Evolutionary conservation across 495 filamentous ascomycete species (phyloP), one percentile per base, ranked within the genome.

Genomic region (Xeromyces bisporus): DNA sequence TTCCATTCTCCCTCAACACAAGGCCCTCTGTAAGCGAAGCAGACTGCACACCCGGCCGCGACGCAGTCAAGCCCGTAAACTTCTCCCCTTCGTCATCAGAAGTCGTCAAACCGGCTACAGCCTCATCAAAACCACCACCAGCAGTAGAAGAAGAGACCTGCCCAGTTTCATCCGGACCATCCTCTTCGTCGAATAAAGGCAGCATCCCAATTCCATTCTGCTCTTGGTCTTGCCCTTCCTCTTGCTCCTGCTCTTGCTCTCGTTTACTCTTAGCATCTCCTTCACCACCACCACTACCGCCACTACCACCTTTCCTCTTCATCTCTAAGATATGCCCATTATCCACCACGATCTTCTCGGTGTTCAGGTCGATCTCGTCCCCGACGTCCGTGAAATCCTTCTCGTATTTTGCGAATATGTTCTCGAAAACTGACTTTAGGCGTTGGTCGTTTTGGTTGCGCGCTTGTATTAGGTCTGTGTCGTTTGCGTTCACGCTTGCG

Each of bases 331-430:
- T 44, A 58, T 94, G 86, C 2, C 89, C 86, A 63, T 91, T 86
- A 49, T 94, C 64, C 18, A 93, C 75, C 9, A 87, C 64, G 16
- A 97, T 73, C 26, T 79, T 58, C 13, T 80, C 82, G 0, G 77
- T 89, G 34, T 60, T 54, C 14, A 83, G 51, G 54, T 89, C 79
- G 40, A 91, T 77, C 52, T 84, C 80, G 43, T 89, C 84, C 10
- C 74, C 83, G 17, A 83, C 60, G 16, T 73, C 80, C 3, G 69
- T 69, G 43, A 92, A 93, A 51, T 93, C 77, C 41, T 67, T 69
- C 13, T 64, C 71, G 48, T 93, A 97, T 51, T 89, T 93, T 17
- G 72, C 68, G 43, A 93, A 93, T 23, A 97, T 93, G 26, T 60
- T 47, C 43, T 93, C 85, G 41, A 89, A 92, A 2, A 72, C 67